Conservation (phyloP, 257 asterid genomes). For the Craterostigma plantagineum region DNA sequence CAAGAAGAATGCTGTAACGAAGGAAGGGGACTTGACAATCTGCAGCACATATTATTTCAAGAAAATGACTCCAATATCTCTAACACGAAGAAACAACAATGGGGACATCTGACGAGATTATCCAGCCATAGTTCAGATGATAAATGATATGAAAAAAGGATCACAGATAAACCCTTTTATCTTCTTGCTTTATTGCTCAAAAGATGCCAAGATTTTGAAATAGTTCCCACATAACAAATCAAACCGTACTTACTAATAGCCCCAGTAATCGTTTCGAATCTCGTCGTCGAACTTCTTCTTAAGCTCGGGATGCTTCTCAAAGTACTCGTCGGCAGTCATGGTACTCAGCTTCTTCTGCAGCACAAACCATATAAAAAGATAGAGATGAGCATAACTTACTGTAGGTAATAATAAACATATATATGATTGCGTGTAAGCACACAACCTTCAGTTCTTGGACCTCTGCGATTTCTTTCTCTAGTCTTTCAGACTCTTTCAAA, state of each 20-base stretch:
- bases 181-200: too few relatives aligned
- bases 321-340: slow-evolving; percentile 93
- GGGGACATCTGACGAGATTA: too few relatives aligned
- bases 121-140: too few relatives aligned
- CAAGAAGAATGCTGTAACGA: too few relatives aligned
- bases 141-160: too few relatives aligned
- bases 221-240: too few relatives aligned
- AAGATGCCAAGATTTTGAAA: too few relatives aligned
- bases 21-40: too few relatives aligned
- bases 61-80: too few relatives aligned
- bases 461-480: slow-evolving; percentile 71
- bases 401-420: neutral
- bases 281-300: slow-evolving; percentile 57
- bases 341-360: slow-evolving; percentile 65
- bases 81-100: too few relatives aligned
- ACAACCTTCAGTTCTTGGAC: slow-evolving; percentile 72
- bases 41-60: too few relatives aligned
- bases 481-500: slow-evolving; percentile 60
- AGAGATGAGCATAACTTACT: neutral
- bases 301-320: slow-evolving; percentile 82
- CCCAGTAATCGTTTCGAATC: slow-evolving; percentile 48
- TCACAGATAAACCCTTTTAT: too few relatives aligned
- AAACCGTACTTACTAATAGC: slow-evolving; percentile 12
- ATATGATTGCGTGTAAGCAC: slow-evolving; percentile 5
- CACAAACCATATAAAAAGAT: slow-evolving; percentile 8